A percentile compares a stretch with the other conserved stretches of the same genome.
These are phyloP conservation scores for Alternaria conjuncta DNA, from an alignment of 2,329 filamentous ascomycete genomes.

Conservation along the genomic window DNA sequence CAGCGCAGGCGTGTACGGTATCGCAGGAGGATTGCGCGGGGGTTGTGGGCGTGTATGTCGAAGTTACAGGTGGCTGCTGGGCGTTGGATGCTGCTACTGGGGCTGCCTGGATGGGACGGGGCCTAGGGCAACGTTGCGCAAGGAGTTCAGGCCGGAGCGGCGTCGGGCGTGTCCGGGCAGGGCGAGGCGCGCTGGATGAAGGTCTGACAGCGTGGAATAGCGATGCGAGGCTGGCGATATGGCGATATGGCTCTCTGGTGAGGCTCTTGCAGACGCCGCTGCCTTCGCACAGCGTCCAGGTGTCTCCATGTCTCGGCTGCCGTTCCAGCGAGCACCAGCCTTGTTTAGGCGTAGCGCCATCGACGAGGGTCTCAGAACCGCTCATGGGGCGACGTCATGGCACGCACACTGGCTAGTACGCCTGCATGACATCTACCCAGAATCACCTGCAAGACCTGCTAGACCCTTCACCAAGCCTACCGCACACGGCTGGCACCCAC, in stretches of 20 bases:
- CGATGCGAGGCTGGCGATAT: neutral
- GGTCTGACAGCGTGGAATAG: neutral
- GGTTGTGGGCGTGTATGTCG: neutral
- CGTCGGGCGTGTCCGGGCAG: slow-evolving; percentile 4
- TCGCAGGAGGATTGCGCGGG: slow-evolving; percentile 7
- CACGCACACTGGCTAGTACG: slow-evolving; percentile 4
- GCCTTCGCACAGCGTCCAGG: neutral
- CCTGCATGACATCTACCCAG: slow-evolving; percentile 22
- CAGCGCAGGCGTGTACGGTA: slow-evolving; percentile 18
- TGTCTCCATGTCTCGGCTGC: slow-evolving; percentile 5
- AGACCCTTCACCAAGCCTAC: slow-evolving; percentile 11
- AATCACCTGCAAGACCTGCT: slow-evolving; percentile 13
- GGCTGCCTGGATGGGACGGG: slow-evolving; percentile 3
- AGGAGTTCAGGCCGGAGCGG: neutral
- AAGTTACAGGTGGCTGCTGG: slow-evolving; percentile 25
- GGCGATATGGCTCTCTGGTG: neutral
- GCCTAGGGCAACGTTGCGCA: slow-evolving; percentile 31
- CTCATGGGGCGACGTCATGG: slow-evolving; percentile 20
- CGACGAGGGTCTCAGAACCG: slow-evolving; percentile 5
- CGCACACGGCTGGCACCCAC: slow-evolving; percentile 3
- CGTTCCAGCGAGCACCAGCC: slow-evolving; percentile 12
- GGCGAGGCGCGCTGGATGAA: neutral
- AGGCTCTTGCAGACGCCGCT: slow-evolving; percentile 1
- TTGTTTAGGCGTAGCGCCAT: slow-evolving; percentile 8
- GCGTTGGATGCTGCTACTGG: slow-evolving; percentile 20